Conservation (phyloP, 2,329 filamentous ascomycete species). For the Alternaria sp. region DNA sequence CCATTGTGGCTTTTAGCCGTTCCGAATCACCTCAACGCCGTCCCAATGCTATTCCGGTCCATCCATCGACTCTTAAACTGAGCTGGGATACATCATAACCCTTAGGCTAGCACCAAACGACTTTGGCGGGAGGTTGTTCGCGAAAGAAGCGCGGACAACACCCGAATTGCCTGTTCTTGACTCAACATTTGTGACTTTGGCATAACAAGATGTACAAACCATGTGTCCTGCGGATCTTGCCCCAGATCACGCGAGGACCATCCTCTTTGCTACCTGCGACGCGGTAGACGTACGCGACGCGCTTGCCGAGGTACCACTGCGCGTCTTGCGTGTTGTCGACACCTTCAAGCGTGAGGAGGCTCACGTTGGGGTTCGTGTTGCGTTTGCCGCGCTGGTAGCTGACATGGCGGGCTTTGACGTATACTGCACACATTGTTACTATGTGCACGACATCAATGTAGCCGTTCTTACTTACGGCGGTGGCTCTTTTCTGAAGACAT, state of each 20-base stretch:
- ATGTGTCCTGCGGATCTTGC: conserved; percentile 85
- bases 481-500: conserved; percentile 24
- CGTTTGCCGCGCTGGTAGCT: conserved; percentile 91
- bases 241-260: conserved; percentile 84
- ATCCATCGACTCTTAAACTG: conserved; percentile 9
- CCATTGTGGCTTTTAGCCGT: neutral
- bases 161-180: conserved; percentile 81
- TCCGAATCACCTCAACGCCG: conserved; percentile 15
- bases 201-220: conserved; percentile 65
- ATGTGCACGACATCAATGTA: neutral
- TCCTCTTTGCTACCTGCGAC: conserved; percentile 78
- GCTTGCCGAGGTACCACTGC: conserved; percentile 98
- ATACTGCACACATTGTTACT: conserved; percentile 13
- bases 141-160: conserved; percentile 95
- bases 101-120: conserved; percentile 76
- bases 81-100: conserved; percentile 86
- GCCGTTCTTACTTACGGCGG: conserved; percentile 14
- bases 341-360: conserved; percentile 96
- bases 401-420: conserved; percentile 86
- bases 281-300: conserved; percentile 96
- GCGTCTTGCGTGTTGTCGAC: conserved; percentile 88
- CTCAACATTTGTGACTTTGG: conserved; percentile 53
- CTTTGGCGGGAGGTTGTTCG: conserved; percentile 89
- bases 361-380: conserved; percentile 64
- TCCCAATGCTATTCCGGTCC: conserved; percentile 2